Evolutionary conservation across 2,329 filamentous ascomycete species (phyloP), one percentile per base, ranked within the genome.

Genomic region (Aspergillus fumigatiaffinis): DNA sequence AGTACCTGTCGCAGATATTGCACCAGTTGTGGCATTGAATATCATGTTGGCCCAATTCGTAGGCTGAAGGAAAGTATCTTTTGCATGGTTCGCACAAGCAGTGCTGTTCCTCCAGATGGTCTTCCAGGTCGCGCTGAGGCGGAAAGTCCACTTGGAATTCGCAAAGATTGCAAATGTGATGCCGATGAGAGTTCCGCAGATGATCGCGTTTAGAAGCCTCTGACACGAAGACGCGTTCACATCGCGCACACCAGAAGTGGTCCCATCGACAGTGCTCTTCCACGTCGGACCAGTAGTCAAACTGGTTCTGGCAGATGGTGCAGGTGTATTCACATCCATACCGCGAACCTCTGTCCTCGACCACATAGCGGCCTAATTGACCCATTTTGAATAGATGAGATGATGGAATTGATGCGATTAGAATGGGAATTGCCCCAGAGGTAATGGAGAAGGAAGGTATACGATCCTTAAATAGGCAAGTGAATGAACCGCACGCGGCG

Each of bases 261-360:
- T 52, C 41, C 51, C 38, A 52, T 51, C 53, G 50, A 59, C 21
- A 47, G 12, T 47, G 20, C 23, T 53, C 41, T 20, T n/a, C 23
- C 48, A 17, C 26, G 8, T 28, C 9, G 25, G 17, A 10, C 23
- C 10, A 12, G 21, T 10, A 28, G 44, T 46, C 8, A 23, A 28
- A 49, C 32, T 25, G 46, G 25, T 7, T 29, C 26, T 20, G 48
- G 21, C 44, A 47, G 21, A 25, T 26, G 55, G 63, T 67, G 41
- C 64, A 63, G 23, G 56, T 58, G 50, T 63, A 68, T 55, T 55
- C n/a, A 46, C 20, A 26, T 23, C 20, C n/a, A 29, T 44, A 53
- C 2, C 8, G 6, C 4, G 35, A 7, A 0, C 32, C 8, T 46
- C 2, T 17, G 7, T n/a, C 38, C 23, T 6, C 20, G 3, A 47